phyloP scores from a whole-genome alignment of 345 rosid species.

The Hibiscus trionum region DNA sequence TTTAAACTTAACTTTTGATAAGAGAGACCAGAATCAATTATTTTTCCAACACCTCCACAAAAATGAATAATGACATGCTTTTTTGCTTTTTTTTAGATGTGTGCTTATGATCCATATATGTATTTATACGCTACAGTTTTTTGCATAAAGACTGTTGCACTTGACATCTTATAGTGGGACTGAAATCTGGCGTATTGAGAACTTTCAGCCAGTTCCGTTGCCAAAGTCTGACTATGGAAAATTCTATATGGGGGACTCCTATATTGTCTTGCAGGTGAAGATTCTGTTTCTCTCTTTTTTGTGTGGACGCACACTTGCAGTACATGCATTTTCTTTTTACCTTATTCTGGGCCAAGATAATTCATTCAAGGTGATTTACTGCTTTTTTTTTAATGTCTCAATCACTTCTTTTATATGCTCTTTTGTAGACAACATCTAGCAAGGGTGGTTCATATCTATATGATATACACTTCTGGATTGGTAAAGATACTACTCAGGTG shows the following conservation, averaged over 20 bases:
- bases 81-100: slow-evolving; percentile 6
- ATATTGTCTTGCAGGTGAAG: slow-evolving; percentile 84
- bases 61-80: neutral
- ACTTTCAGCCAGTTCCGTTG: slow-evolving; percentile 79
- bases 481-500: slow-evolving; percentile 97
- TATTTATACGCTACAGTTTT: neutral
- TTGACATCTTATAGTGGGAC: slow-evolving; percentile 75
- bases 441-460: slow-evolving; percentile 78
- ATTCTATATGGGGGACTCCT: slow-evolving; percentile 91
- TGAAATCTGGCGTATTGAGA: slow-evolving; percentile 97
- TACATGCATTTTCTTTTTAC: neutral
- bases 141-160: slow-evolving; percentile 26
- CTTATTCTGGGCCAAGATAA: slow-evolving; percentile 8
- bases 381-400: slow-evolving; percentile 9
- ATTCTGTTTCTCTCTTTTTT: slow-evolving; percentile 4
- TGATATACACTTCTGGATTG: slow-evolving; percentile 98
- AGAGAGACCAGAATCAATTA: neutral
- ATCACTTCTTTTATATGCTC: neutral
- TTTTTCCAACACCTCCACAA: neutral
- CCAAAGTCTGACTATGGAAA: slow-evolving; percentile 91
- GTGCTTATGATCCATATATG: slow-evolving; percentile 13
- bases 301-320: neutral
- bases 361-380: slow-evolving; percentile 8
- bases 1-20: neutral
- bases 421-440: slow-evolving; percentile 62